Base-by-base conservation (phyloP, 768 basidiomycete genomes). In the Boletus reticuloceps region DNA sequence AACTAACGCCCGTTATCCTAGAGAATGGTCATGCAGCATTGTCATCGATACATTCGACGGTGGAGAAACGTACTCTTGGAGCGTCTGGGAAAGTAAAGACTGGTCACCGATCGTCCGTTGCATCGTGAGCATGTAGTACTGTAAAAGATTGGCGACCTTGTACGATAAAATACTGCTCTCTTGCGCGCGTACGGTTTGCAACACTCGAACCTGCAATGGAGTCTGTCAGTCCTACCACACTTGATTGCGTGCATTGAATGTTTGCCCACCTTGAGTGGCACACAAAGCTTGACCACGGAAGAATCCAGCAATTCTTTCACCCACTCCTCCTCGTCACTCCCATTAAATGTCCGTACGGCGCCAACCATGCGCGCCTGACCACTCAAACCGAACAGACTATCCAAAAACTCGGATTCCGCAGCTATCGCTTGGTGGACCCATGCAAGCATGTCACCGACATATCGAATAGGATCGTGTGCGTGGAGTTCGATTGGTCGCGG, bases 381-480 rank as follows among this genome's bases (percentile, higher is more conserved):
- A 49, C 74, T 78, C 47, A 94, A 64, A 7, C 82, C 89, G 58
- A 98, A 98, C 25, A 98, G 70, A 34, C 83, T 79, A 64, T 98
- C 94, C 20, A 99, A 79, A 63, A 95, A 94, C 73, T 98, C 97
- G 42, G 86, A 87, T 66, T 99, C 97, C 2, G 90, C 90, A 1
- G 97, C 97, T 57, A 97, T 93, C 0, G 89, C 82, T 58, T 98
- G 96, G 71, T 99, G 96, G 1, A 98, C 86, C 96, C 96, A 98
- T 0, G 95, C 96, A 9, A 98, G 84, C 91, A 98, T 98, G 72
- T 98, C 96, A 14, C 97, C 97, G 14, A 96, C 85, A 67, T 99
- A 99, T 31, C 96, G 85, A 60, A 94, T 81, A 0, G 97, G 96
- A 68, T 99, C 97, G 63, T 99, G 97, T 0, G 97, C 97, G 65